Percentiles rank a stretch among this genome's conserved stretches.
phyloP scores from a whole-genome alignment of 2,329 filamentous ascomycete species.

The Pseudogymnoascus sp. region DNA sequence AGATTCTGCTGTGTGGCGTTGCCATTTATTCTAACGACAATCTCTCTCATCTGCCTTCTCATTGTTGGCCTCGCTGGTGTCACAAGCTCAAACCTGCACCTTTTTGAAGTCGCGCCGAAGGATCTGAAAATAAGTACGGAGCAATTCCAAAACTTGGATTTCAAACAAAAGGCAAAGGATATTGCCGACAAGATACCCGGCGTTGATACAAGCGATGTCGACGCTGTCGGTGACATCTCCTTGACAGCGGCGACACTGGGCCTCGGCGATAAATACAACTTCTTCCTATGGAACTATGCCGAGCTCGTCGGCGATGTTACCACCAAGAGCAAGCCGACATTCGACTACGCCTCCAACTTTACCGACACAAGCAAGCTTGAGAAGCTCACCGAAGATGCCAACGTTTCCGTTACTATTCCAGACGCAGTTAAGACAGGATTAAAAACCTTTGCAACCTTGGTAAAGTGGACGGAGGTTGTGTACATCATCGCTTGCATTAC shows the following conservation, averaged over 20 bases:
- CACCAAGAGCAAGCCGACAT: conserved; percentile 62
- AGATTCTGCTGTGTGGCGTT: conserved; percentile 79
- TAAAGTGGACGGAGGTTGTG: conserved; percentile 75
- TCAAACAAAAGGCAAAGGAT: conserved; percentile 11
- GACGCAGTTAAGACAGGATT: conserved; percentile 58
- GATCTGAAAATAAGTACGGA: conserved; percentile 44
- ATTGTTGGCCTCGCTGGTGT: conserved; percentile 49
- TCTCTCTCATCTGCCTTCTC: conserved; percentile 62
- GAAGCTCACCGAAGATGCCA: conserved; percentile 39
- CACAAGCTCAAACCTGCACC: conserved; percentile 46
- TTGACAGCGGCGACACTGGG: conserved; percentile 51
- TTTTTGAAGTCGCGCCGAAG: conserved; percentile 54
- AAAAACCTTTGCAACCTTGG: conserved; percentile 63
- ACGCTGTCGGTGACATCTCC: conserved; percentile 31
- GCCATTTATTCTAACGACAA: conserved; percentile 75
- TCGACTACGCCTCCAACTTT: conserved; percentile 68
- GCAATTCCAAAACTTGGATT: conserved; percentile 29
- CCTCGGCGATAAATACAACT: conserved; percentile 64
- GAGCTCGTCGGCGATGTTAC: conserved; percentile 40
- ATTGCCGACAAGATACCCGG: not conserved
- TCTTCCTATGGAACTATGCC: conserved; percentile 87
- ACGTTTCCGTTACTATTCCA: conserved; percentile 56
- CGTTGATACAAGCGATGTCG: not conserved
- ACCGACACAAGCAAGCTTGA: conserved; percentile 59
- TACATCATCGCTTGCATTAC: conserved; percentile 67